phyloP scores from a whole-genome alignment of 2,329 filamentous ascomycete species.

The Sarocladiaceae sp. region DNA sequence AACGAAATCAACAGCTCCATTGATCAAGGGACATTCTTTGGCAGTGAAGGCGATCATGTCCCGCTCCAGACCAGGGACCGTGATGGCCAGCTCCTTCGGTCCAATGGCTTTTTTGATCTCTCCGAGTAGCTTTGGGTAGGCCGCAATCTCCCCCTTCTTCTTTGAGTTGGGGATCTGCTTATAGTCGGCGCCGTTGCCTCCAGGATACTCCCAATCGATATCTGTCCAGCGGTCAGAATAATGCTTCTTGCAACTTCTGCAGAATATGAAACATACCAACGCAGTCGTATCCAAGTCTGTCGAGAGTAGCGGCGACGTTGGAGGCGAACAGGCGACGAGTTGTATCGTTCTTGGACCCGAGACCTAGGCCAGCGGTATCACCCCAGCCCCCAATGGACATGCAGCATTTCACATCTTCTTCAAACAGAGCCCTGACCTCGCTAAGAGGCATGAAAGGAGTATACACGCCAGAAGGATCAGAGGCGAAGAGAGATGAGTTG shows the following conservation, averaged over 20 bases:
- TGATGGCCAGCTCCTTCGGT: slow-evolving; percentile 59
- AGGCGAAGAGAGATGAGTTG: slow-evolving; percentile 43
- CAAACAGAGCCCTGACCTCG: slow-evolving; percentile 48
- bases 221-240: slow-evolving; percentile 32
- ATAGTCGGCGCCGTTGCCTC: slow-evolving; percentile 67
- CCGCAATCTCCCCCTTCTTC: slow-evolving; percentile 56
- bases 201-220: slow-evolving; percentile 62
- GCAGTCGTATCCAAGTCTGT: slow-evolving; percentile 55
- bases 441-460: slow-evolving; percentile 49
- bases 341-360: slow-evolving; percentile 40
- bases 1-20: slow-evolving; percentile 58
- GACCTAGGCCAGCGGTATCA: slow-evolving; percentile 52
- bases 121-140: slow-evolving; percentile 56
- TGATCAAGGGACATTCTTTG: slow-evolving; percentile 53
- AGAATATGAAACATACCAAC: slow-evolving; percentile 37
- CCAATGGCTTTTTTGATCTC: slow-evolving; percentile 57
- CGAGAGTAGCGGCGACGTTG: slow-evolving; percentile 52
- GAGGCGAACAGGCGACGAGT: slow-evolving; percentile 49
- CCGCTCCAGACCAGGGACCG: slow-evolving; percentile 56
- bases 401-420: slow-evolving; percentile 52
- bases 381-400: slow-evolving; percentile 65
- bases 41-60: slow-evolving; percentile 67
- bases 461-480: slow-evolving; percentile 31
- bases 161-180: slow-evolving; percentile 54
- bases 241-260: slow-evolving; percentile 23